Percentiles rank a stretch among this genome's conserved stretches.
Evolutionary conservation across 139 green algal species (phyloP).

Genomic region (Dunaliella sp.): DNA sequence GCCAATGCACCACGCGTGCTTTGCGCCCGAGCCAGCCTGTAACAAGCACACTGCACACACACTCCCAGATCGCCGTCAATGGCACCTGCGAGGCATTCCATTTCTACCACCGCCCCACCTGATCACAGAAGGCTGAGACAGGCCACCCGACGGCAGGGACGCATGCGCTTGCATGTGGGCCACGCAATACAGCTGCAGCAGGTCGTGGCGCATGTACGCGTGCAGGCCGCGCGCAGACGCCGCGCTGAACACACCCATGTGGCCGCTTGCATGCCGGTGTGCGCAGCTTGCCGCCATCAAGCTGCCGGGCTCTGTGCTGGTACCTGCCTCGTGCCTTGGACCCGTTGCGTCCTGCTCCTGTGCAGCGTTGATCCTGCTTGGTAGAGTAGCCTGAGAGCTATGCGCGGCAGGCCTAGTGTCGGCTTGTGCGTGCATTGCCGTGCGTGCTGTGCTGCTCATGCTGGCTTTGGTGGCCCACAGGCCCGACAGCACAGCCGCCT

Average conservation of each 20-base stretch:
- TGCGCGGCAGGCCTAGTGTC: too few species aligned
- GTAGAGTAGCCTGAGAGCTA: background rate
- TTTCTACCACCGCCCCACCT: too few species aligned
- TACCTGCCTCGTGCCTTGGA: background rate
- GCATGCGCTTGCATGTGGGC: background rate
- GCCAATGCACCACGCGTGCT: too few species aligned
- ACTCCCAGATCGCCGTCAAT: too few species aligned
- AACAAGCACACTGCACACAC: too few species aligned
- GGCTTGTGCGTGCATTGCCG: too few species aligned
- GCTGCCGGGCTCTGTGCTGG: background rate
- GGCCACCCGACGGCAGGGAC: too few species aligned
- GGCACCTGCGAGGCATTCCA: too few species aligned
- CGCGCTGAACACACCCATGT: conserved; percentile 13
- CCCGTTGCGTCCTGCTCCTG: background rate
- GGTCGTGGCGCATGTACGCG: background rate
- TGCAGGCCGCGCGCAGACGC: background rate
- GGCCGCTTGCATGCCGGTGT: too few species aligned
- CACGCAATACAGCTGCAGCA: background rate
- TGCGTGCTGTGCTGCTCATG: background rate
- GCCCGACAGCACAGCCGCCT: background rate
- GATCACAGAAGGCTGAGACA: too few species aligned
- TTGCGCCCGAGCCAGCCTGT: too few species aligned
- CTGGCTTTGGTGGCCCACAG: background rate
- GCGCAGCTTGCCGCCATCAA: too few species aligned
- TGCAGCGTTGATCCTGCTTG: background rate